phyloP scores from a whole-genome alignment of 2,329 filamentous ascomycete species.

The Verticillium dahliae region DNA sequence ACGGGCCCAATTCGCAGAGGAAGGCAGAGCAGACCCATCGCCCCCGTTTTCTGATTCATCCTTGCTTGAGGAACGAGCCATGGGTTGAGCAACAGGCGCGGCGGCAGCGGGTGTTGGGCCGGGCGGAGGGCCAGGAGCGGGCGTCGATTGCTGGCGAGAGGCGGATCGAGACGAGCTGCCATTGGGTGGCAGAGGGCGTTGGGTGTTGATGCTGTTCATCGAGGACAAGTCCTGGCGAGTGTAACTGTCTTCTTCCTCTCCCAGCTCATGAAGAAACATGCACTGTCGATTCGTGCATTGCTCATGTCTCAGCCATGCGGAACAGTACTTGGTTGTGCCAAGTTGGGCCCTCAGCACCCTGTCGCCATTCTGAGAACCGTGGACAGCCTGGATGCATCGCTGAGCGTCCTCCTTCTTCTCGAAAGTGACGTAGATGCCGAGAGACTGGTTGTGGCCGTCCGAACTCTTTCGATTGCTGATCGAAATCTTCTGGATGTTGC shows the following conservation, averaged over 20 bases:
- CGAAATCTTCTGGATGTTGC: conserved; percentile 97
- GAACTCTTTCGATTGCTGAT: conserved; percentile 89
- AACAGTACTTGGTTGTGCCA: conserved; percentile 98
- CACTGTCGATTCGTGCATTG: conserved; percentile 92
- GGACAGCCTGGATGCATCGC: conserved; percentile 83
- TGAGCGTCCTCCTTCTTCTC: conserved; percentile 85
- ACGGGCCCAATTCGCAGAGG: conserved; percentile 88
- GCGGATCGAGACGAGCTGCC: conserved; percentile 46
- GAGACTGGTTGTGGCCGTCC: conserved; percentile 71
- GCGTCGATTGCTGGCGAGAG: conserved; percentile 43
- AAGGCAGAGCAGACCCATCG: conserved; percentile 85
- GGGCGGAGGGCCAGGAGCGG: conserved; percentile 25
- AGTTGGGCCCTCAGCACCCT: conserved; percentile 70
- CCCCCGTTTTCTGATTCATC: conserved; percentile 65
- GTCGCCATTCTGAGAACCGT: conserved; percentile 88
- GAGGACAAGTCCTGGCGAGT: conserved; percentile 90
- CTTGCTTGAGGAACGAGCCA: conserved; percentile 72
- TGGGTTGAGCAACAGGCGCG: conserved; percentile 42
- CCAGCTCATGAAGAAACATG: conserved; percentile 96
- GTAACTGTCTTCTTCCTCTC: conserved; percentile 97
- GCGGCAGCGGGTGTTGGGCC: conserved; percentile 1
- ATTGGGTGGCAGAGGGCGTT: conserved; percentile 53
- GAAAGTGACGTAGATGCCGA: conserved; percentile 98
- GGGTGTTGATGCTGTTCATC: conserved; percentile 83
- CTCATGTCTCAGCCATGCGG: conserved; percentile 90